Conservation (phyloP, 192 early-diverging fungal genomes). For the Pecoramyces ruminantium region DNA sequence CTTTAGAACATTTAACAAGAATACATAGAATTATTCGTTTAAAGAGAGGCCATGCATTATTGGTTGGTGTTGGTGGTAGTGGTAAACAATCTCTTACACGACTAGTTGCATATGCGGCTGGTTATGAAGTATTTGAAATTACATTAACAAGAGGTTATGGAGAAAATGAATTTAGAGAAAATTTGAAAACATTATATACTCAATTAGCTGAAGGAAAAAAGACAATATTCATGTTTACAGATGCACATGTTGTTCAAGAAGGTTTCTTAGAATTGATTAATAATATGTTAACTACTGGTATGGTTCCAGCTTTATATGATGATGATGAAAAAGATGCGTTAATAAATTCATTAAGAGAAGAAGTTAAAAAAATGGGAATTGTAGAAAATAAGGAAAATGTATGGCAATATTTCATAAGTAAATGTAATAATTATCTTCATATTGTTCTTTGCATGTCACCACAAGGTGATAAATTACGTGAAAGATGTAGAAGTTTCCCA, state of each 20-base stretch:
- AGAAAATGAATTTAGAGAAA: slow-evolving; percentile 34
- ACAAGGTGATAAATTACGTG: slow-evolving; percentile 39
- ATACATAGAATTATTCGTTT: slow-evolving; percentile 34
- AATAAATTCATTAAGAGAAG: slow-evolving; percentile 24
- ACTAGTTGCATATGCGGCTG: slow-evolving; percentile 33
- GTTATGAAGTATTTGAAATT: slow-evolving; percentile 36
- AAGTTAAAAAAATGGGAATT: slow-evolving; percentile 26
- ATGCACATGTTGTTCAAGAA: slow-evolving; percentile 44
- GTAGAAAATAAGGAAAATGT: slow-evolving; percentile 27
- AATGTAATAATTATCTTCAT: slow-evolving; percentile 37
- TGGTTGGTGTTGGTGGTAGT: slow-evolving; percentile 43
- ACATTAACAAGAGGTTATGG: slow-evolving; percentile 35
- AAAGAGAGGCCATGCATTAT: slow-evolving; percentile 32
- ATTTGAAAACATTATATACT: slow-evolving; percentile 26
- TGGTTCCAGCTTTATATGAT: slow-evolving; percentile 38
- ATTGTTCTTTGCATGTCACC: slow-evolving; percentile 44
- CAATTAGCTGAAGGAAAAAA: slow-evolving; percentile 25
- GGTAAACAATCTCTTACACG: slow-evolving; percentile 38
- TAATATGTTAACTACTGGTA: slow-evolving; percentile 44
- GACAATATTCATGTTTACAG: slow-evolving; percentile 41
- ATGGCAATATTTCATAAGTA: slow-evolving; percentile 43
- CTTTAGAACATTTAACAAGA: slow-evolving; percentile 33
- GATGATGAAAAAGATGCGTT: slow-evolving; percentile 41
- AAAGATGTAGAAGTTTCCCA: slow-evolving; percentile 37
- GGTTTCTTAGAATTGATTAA: slow-evolving; percentile 44